Base-by-base conservation (phyloP, 2,329 filamentous ascomycete genomes). In the Pyrenophora teres region DNA sequence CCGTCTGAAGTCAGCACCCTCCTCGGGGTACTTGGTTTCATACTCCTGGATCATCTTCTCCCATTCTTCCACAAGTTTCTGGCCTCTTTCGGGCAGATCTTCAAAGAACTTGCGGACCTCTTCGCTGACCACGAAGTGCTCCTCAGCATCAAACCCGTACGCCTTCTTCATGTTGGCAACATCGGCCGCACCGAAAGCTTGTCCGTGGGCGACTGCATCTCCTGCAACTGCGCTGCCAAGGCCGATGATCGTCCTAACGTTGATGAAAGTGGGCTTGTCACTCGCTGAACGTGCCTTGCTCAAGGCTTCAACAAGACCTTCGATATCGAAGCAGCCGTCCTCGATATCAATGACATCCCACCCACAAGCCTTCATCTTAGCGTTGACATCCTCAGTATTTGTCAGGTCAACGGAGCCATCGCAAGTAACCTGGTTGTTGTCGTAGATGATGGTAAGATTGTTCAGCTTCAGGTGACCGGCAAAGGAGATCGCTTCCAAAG, bases 341-440 rank as follows among this genome's bases (percentile, higher is more conserved):
- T 75, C 63, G 1, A 85, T 70, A 16, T 83, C 79, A 6, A 84
- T 73, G 1, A 85, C 81, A 16, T 83, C 61, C 80, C 81, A 85
- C 3, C 81, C 80, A 30, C 75, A 80, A 6, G 82, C 81, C 4
- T 76, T 70, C 81, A 85, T 84, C 68, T 84, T 85, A 6, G 74
- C 68, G 49, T 85, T 83, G 59, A 83, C 73, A 39, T 85, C 81
- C 58, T 85, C 65, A 3, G 77, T 81, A 54, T 82, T 83, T 2
- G 77, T 77, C 36, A 79, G 71, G 63, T 84, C 81, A 2, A 84
- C 77, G 2, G 76, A 77, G 1, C 83, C 83, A 50, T 85, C 83
- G 59, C 82, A 85, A 4, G 82, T 84, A 40, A 85, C 74, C 59
- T 83, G 79, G 64, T 85, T 85, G 68, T 86, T 85, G 57, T 85